Evolutionary conservation across 305 asterid species (phyloP).

Genomic region (Fraxinus baroniana): DNA sequence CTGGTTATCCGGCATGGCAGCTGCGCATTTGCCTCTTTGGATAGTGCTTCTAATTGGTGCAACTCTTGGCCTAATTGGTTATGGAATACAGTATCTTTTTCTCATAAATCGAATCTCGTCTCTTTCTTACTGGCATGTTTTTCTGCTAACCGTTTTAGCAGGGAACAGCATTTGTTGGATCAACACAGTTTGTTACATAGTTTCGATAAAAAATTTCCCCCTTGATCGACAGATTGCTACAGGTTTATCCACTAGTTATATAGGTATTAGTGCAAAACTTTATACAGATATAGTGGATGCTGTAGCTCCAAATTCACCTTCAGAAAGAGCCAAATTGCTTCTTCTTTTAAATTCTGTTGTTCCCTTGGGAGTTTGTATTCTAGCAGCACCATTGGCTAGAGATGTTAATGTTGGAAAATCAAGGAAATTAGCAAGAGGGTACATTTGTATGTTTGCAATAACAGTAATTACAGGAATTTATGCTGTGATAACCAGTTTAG

Average conservation of each 20-base stretch:
- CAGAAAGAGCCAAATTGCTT: constrained; percentile 43
- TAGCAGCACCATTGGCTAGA: constrained; percentile 41
- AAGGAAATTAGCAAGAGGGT: constrained; percentile 55
- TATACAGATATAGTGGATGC: constrained; percentile 57
- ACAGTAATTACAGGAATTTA: constrained; percentile 50
- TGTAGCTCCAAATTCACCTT: neutral
- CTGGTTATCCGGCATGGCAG: constrained; percentile 72
- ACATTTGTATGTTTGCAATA: constrained; percentile 47
- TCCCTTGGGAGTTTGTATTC: constrained; percentile 43
- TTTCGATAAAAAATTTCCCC: constrained; percentile 59
- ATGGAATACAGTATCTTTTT: constrained; percentile 69
- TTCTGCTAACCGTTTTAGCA: constrained; percentile 60
- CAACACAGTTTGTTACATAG: constrained; percentile 68
- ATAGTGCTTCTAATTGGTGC: constrained; percentile 69
- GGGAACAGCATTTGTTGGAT: constrained; percentile 85
- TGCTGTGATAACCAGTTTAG: constrained; percentile 53
- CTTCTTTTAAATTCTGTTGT: constrained; percentile 50
- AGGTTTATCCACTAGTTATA: constrained; percentile 73
- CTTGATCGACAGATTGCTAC: constrained; percentile 71
- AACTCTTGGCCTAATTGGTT: constrained; percentile 58
- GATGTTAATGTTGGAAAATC: constrained; percentile 34
- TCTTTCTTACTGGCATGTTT: constrained; percentile 52
- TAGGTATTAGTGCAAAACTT: constrained; percentile 71
- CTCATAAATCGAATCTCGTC: constrained; percentile 31
- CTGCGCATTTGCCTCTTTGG: constrained; percentile 59